Evolutionary conservation across 257 asterid genomes (phyloP), one percentile per base, ranked within the genome.

Genomic region (Jacaranda copaia): DNA sequence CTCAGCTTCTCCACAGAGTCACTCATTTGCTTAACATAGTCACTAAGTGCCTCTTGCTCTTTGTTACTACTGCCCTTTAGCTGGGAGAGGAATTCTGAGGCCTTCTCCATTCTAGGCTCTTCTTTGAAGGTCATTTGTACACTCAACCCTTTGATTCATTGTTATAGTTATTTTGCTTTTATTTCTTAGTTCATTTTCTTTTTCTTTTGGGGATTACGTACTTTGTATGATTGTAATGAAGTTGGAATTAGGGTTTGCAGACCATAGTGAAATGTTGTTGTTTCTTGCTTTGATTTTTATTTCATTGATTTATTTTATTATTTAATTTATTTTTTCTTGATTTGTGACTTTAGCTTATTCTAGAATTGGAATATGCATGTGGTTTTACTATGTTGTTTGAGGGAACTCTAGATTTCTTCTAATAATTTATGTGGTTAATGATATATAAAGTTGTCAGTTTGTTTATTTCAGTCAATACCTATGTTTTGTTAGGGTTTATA

Each of bases 21-120:
- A 0, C 81, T 77, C 77, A 89, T 86, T 7, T 84, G 88, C 52
- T 89, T 88, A 5, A 85, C 56, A 58, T 92, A 89, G 77, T 87
- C 88, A 10, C 45, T 49, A n/a, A 87, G 70, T 2, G 94, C 92
- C 0, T 80, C 82, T 4, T 66, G 62, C 45, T 85, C 89, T 61
- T 75, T 78, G 19, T 76, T 64, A 73, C 76, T 77, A 10, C 5
- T 56, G 52, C 68, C 68, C 55, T 80, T 81, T 48, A 84, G 72
- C 11, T 56, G 59, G 5, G 77, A 36, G 0, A 89, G 75, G 81
- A 68, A 85, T 14, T 35, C 49, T 0, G 85, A 79, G 0, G 85
- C 83, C 58, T 13, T 52, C 32, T 25, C 32, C 32, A 25, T 25
- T 25, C 2, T 25, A 2, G 32, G 32, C 32, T 25, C 32, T 25